phyloP scores from a whole-genome alignment of 1,284 basidiomycete species.

The Tilletia indica region DNA sequence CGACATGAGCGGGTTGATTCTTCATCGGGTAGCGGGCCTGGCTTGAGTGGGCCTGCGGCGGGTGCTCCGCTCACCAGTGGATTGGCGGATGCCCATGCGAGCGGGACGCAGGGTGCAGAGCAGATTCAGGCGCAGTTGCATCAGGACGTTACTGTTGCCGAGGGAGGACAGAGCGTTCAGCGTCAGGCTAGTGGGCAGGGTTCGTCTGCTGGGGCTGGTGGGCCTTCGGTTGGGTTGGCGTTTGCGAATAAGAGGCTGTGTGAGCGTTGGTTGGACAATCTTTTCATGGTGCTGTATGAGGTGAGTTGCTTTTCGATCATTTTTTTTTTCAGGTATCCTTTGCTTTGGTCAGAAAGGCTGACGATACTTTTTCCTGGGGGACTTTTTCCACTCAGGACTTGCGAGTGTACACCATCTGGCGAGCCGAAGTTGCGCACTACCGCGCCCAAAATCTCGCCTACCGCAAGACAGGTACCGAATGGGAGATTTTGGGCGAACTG shows the following conservation, averaged over 20 bases:
- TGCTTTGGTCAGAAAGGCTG: neutral
- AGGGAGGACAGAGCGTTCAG: slow-evolving; percentile 12
- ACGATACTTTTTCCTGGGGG: neutral
- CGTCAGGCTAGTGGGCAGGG: slow-evolving; percentile 16
- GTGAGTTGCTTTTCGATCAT: slow-evolving; percentile 58
- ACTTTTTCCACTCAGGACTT: slow-evolving; percentile 68
- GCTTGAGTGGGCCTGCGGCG: slow-evolving; percentile 2
- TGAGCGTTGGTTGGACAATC: slow-evolving; percentile 95
- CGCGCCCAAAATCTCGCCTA: slow-evolving; percentile 96
- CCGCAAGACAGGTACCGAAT: slow-evolving; percentile 91
- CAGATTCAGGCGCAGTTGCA: slow-evolving; percentile 23
- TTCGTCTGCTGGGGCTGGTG: slow-evolving; percentile 29
- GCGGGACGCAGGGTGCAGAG: slow-evolving; percentile 21
- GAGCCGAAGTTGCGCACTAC: slow-evolving; percentile 98
- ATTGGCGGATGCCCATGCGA: slow-evolving; percentile 16
- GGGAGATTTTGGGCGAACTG: slow-evolving; percentile 97
- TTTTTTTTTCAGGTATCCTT: neutral
- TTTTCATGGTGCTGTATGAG: slow-evolving; percentile 98
- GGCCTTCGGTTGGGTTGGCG: slow-evolving; percentile 66
- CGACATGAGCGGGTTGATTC: slow-evolving; percentile 41
- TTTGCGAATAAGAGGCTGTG: slow-evolving; percentile 96
- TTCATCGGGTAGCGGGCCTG: neutral
- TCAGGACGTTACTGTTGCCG: slow-evolving; percentile 1
- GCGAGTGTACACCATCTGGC: slow-evolving; percentile 98
- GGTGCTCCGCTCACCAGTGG: neutral